phyloP scores from a whole-genome alignment of 1,284 basidiomycete genomes.

The Apiotrichum veenhuisii region DNA sequence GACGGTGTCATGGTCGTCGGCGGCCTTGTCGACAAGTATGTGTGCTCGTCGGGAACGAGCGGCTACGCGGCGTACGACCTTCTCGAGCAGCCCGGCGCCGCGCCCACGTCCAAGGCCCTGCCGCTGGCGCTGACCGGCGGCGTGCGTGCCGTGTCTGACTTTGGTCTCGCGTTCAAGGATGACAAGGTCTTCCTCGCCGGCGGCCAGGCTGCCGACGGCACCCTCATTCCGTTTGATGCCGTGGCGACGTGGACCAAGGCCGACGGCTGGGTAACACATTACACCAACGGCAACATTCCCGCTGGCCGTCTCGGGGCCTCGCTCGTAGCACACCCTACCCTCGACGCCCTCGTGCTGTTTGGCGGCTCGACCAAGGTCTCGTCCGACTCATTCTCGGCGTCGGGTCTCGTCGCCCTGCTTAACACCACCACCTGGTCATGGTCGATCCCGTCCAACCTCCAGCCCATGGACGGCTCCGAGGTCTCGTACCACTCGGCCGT shows the following conservation, averaged over 20 bases:
- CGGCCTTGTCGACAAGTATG: conserved; percentile 43
- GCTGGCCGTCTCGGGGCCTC: conserved; percentile 42
- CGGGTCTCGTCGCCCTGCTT: conserved; percentile 37
- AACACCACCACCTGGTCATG: conserved; percentile 46
- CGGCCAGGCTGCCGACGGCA: conserved; percentile 39
- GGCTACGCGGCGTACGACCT: conserved; percentile 41
- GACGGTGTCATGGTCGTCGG: conserved; percentile 42
- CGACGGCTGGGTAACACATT: conserved; percentile 39
- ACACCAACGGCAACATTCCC: conserved; percentile 40
- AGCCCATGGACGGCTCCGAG: conserved; percentile 37
- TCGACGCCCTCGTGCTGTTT: conserved; percentile 11
- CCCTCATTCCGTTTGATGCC: conserved; percentile 31
- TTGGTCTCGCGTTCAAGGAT: conserved; percentile 34
- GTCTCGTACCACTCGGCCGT: conserved; percentile 45
- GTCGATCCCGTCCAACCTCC: conserved; percentile 42
- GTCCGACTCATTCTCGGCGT: conserved; percentile 18
- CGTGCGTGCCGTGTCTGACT: conserved; percentile 44
- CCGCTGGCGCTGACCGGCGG: conserved; percentile 35
- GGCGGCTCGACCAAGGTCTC: conserved; percentile 14
- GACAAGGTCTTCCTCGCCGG: conserved; percentile 41
- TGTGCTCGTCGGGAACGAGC: conserved; percentile 32
- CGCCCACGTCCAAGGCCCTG: conserved; percentile 26
- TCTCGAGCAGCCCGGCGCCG: conserved; percentile 25
- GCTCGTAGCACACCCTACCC: conserved; percentile 43
- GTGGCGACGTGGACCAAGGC: conserved; percentile 39